Evolutionary conservation across 2,329 filamentous ascomycete genomes (phyloP).

Genomic region (Cladosporium cucumerinum): DNA sequence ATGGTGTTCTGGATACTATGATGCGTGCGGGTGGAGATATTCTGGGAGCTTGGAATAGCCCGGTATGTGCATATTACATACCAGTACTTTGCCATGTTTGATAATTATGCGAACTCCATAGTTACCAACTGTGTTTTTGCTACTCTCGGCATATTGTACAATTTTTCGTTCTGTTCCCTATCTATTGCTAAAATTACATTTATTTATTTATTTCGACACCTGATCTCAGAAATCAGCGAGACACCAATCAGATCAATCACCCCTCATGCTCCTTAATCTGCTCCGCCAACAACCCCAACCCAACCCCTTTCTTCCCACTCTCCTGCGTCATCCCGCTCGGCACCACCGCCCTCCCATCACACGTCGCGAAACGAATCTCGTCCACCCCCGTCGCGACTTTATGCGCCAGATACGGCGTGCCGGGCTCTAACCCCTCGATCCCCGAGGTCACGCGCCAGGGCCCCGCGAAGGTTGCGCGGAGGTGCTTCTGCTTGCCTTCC

Average conservation of each 20-base stretch:
- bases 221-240: background rate
- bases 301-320: conserved; percentile 23
- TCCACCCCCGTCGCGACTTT: background rate
- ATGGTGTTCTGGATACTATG: conserved; percentile 4
- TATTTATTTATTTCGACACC: background rate
- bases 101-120: background rate
- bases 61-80: background rate
- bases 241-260: background rate
- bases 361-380: conserved; percentile 20
- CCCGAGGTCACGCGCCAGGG: conserved; percentile 22
- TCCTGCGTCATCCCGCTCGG: conserved; percentile 25
- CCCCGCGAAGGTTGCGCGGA: conserved; percentile 25
- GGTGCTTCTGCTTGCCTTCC: background rate
- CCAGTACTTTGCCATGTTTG: background rate
- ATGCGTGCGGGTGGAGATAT: background rate
- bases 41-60: background rate
- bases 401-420: background rate
- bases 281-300: conserved; percentile 20
- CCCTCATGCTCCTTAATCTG: conserved; percentile 14
- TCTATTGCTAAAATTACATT: background rate
- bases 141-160: background rate
- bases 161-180: background rate
- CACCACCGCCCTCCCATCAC: conserved; percentile 21
- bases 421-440: background rate
- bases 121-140: background rate